Conservation (phyloP, 805 yeast species). For the Wickerhamiella hasegawae region DNA sequence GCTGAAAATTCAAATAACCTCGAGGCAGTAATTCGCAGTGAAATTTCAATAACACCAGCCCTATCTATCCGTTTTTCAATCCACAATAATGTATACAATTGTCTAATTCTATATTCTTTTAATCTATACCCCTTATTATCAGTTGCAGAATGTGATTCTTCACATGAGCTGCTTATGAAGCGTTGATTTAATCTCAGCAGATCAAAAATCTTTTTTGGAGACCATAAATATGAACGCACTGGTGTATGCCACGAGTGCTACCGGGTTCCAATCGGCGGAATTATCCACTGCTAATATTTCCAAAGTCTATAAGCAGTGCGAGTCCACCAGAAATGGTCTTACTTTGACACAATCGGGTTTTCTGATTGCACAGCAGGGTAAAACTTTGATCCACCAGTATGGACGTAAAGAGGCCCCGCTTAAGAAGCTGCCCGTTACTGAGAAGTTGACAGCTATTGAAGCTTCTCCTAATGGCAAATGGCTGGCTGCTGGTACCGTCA, state of each 20-base stretch:
- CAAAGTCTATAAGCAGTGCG: constrained; percentile 12
- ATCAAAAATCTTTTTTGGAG: too few species aligned
- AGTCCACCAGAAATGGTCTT: constrained; percentile 23
- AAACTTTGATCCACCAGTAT: constrained; percentile 64
- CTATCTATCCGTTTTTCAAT: too few species aligned
- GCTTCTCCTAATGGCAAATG: constrained; percentile 26
- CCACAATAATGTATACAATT: too few species aligned
- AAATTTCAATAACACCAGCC: too few species aligned
- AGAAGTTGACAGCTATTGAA: constrained; percentile 44
- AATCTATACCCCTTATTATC: too few species aligned
- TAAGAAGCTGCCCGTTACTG: constrained; percentile 81
- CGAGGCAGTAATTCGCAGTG: too few species aligned
- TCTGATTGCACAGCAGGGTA: constrained; percentile 49
- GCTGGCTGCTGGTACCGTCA: constrained; percentile 52
- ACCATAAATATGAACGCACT: too few species aligned
- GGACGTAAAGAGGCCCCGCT: constrained; percentile 45
- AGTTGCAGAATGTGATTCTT: too few species aligned
- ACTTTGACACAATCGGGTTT: constrained; percentile 36
- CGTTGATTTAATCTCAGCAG: too few species aligned
- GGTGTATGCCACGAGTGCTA: constrained; percentile 2
- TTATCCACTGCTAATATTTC: constrained; percentile 20
- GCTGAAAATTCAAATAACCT: too few species aligned
- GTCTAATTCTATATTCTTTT: too few species aligned
- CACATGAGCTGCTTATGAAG: too few species aligned
- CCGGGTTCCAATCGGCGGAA: constrained; percentile 10